Evolutionary conservation across 345 rosid genomes (phyloP), one percentile per base, ranked within the genome.

Genomic region (Combretum micranthum): DNA sequence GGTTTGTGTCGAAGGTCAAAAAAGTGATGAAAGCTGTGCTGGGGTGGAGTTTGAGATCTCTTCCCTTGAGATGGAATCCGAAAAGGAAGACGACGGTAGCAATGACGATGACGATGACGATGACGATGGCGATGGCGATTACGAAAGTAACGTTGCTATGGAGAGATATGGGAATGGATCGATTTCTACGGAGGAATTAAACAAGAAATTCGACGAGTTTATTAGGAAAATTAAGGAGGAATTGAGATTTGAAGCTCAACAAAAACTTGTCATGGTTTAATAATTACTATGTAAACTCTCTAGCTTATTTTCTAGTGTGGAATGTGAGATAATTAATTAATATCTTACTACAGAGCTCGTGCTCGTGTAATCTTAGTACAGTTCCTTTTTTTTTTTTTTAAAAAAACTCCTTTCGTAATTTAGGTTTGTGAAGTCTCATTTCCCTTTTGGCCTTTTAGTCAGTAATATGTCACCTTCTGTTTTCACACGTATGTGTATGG

Each of bases 141-240:
- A 57, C 20, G 78, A 69, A 18, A 66, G 45, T 43, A 69, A 55
- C 23, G 14, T 42, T 2, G 63, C 10, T 32, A 32, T 32, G 6
- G 39, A 32, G 39, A 32, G 39, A 32, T 4, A 56, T 0, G 72
- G 51, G 45, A 70, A 67, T 54, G 82, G 59, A 39, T 47, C 51
- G 72, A 13, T 85, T 60, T 83, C 75, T 44, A 76, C 77, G 32
- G 94, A 83, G 45, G 96, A 88, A 6, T 53, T 92, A 53, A 85
- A 86, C 76, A 86, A 79, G 74, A 92, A 75, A 56, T 86, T 88
- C 45, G 98, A 92, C 15, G 98, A 92, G 59, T 92, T 92, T 59
- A 92, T 92, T 4, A 82, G 86, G 55, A 92, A 77, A 72, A 88
- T 71, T 88, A 88, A 81, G 67, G 87, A 83, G 70, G 96, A 78